Evolutionary conservation across 2,329 filamentous ascomycete genomes (phyloP).

Genomic region (Apiospora sp.): DNA sequence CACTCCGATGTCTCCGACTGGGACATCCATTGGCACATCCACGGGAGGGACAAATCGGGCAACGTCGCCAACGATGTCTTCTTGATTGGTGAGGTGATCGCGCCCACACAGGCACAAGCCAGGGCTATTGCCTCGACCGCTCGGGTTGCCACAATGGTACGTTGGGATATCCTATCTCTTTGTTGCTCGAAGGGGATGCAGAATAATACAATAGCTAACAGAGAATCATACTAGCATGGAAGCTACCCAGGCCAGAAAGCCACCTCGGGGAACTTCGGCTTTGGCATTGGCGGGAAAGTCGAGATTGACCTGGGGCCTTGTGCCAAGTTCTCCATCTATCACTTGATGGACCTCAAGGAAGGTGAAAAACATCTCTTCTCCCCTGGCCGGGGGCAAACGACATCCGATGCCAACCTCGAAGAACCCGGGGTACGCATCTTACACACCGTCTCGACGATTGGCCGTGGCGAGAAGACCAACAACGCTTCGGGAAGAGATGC

Average conservation of each 20-base stretch:
- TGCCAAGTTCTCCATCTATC: conserved; percentile 56
- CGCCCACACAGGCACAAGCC: conserved; percentile 53
- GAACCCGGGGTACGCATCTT: not conserved
- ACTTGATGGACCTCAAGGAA: conserved; percentile 53
- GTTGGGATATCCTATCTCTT: conserved; percentile 8
- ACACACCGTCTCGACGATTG: not conserved
- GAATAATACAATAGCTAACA: conserved; percentile 22
- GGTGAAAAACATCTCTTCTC: conserved; percentile 33
- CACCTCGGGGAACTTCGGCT: conserved; percentile 59
- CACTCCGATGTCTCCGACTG: conserved; percentile 38
- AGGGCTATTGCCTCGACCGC: conserved; percentile 51
- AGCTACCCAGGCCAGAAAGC: conserved; percentile 60
- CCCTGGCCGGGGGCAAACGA: not conserved
- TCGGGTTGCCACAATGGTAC: conserved; percentile 47
- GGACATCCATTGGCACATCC: conserved; percentile 53
- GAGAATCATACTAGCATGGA: conserved; percentile 44
- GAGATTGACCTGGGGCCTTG: conserved; percentile 49
- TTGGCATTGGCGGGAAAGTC: conserved; percentile 48
- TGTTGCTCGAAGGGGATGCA: not conserved
- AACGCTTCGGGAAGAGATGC: not conserved
- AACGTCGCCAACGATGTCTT: conserved; percentile 49
- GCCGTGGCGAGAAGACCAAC: not conserved
- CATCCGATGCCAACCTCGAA: not conserved
- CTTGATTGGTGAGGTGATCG: conserved; percentile 56
- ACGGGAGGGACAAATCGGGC: conserved; percentile 46